These are phyloP conservation scores for Didymella glomerata DNA, from an alignment of 2,329 filamentous ascomycete species.

Conservation along the genomic window DNA sequence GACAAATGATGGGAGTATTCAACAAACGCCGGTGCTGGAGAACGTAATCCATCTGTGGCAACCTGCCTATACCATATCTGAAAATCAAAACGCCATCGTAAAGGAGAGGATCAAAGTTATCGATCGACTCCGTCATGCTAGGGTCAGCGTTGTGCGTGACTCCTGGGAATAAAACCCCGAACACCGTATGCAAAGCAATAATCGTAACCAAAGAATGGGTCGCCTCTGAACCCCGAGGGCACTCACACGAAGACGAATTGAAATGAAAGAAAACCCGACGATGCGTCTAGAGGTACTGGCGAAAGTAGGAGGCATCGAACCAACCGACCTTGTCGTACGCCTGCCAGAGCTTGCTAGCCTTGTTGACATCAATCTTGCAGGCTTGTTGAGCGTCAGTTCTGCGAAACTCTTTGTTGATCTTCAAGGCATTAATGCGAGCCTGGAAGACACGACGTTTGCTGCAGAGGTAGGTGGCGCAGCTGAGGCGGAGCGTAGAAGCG, in stretches of 20 bases:
- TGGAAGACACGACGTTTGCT: slow-evolving; percentile 93
- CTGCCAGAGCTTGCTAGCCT: slow-evolving; percentile 90
- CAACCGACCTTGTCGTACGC: slow-evolving; percentile 88
- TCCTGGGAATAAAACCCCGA: slow-evolving; percentile 25
- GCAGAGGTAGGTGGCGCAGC: slow-evolving; percentile 87
- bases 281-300: slow-evolving; percentile 50
- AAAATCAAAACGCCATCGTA: slow-evolving; percentile 40
- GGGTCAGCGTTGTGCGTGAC: slow-evolving; percentile 30
- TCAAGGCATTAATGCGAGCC: slow-evolving; percentile 71
- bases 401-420: slow-evolving; percentile 81
- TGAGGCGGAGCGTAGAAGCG: slow-evolving; percentile 80
- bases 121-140: slow-evolving; percentile 29
- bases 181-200: slow-evolving; percentile 39
- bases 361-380: slow-evolving; percentile 99
- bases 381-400: slow-evolving; percentile 96
- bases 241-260: slow-evolving; percentile 2
- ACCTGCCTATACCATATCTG: slow-evolving; percentile 32
- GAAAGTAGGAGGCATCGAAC: slow-evolving; percentile 68
- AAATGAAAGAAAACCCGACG: background rate
- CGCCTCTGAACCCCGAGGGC: background rate
- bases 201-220: slow-evolving; percentile 24
- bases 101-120: slow-evolving; percentile 18
- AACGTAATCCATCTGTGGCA: slow-evolving; percentile 18
- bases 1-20: slow-evolving; percentile 13
- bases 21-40: slow-evolving; percentile 29